Evolutionary conservation across 345 rosid genomes (phyloP).

Genomic region (Syzygium aqueum): DNA sequence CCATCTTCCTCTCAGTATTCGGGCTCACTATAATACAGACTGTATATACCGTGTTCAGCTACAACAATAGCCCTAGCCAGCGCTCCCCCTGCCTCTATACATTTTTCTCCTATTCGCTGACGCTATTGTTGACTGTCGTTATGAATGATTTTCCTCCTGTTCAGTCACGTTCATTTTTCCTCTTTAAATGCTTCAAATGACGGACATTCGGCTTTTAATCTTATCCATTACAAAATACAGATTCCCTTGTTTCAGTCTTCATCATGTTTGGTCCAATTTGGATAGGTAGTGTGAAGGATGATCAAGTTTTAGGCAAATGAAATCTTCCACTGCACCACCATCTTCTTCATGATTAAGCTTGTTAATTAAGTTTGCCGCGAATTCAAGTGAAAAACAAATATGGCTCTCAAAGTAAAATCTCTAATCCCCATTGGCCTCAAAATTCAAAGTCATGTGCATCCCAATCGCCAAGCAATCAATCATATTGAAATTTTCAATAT

Average conservation of each 20-base stretch:
- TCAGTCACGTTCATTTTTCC: not conserved
- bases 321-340: not conserved
- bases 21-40: conserved; percentile 17
- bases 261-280: not conserved
- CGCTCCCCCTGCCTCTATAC: not conserved
- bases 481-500: not conserved
- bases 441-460: not conserved
- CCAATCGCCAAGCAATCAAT: not conserved
- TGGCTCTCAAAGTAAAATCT: not conserved
- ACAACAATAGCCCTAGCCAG: not conserved
- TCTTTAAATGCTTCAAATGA: not conserved
- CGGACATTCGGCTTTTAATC: not conserved
- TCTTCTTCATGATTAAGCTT: not conserved
- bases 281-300: not conserved
- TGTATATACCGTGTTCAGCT: not conserved
- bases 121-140: not conserved
- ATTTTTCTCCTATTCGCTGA: not conserved
- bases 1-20: conserved; percentile 14
- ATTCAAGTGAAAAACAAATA: not conserved
- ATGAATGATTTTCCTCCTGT: not conserved
- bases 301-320: not conserved
- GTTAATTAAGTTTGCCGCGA: not conserved
- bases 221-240: not conserved
- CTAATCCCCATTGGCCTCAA: not conserved
- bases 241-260: not conserved